Conservation (phyloP, 176 grass and related monocot species). For the Carex pumila region DNA sequence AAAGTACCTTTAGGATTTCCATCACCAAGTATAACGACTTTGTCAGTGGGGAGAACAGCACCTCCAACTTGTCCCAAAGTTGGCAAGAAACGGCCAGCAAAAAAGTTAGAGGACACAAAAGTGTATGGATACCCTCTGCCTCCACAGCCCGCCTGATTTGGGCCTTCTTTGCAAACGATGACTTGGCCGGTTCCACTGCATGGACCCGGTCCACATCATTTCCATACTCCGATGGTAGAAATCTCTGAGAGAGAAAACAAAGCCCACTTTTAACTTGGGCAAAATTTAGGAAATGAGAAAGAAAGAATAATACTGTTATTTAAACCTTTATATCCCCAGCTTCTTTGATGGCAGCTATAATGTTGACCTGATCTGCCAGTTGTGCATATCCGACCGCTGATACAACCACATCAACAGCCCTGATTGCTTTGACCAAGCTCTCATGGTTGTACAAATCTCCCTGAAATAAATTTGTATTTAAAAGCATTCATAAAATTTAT, state of each 20-base stretch:
- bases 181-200: slow-evolving; percentile 27
- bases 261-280: neutral
- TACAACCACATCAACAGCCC: slow-evolving; percentile 49
- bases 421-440: slow-evolving; percentile 42
- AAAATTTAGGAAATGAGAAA: neutral
- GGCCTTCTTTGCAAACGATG: neutral
- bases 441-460: slow-evolving; percentile 62
- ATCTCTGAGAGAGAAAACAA: slow-evolving; percentile 12
- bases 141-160: slow-evolving; percentile 21
- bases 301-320: neutral
- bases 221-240: slow-evolving; percentile 30
- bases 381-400: slow-evolving; percentile 46
- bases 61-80: slow-evolving; percentile 25
- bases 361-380: slow-evolving; percentile 45
- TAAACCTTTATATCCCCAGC: slow-evolving; percentile 48
- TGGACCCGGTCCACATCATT: slow-evolving; percentile 29
- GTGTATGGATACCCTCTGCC: slow-evolving; percentile 22
- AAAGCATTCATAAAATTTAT: neutral
- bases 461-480: slow-evolving; percentile 13
- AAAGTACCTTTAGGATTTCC: slow-evolving; percentile 31
- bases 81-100: slow-evolving; percentile 28
- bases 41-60: slow-evolving; percentile 18
- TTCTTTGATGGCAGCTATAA: slow-evolving; percentile 61
- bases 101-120: slow-evolving; percentile 27
- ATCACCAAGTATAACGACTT: slow-evolving; percentile 28